These are phyloP conservation scores for Colletotrichum sp. DNA, from an alignment of 2,329 filamentous ascomycete genomes.

Conservation along the genomic window DNA sequence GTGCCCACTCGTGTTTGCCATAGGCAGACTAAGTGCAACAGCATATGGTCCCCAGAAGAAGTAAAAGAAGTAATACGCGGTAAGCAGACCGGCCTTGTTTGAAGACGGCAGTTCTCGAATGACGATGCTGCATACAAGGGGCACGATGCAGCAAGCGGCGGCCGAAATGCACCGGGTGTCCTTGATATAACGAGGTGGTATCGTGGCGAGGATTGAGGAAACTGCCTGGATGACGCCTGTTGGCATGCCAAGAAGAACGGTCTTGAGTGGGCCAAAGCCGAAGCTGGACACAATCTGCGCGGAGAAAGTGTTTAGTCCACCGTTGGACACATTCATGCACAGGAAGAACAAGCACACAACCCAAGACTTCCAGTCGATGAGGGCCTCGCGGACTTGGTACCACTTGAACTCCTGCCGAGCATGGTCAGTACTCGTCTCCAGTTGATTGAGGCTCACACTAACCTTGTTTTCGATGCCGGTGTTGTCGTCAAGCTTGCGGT, in stretches of 20 bases:
- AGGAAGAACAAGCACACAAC: conserved; percentile 31
- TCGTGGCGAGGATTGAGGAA: neutral
- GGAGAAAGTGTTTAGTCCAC: conserved; percentile 43
- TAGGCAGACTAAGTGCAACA: conserved; percentile 22
- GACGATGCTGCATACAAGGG: neutral
- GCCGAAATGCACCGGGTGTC: conserved; percentile 15
- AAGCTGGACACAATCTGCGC: conserved; percentile 58
- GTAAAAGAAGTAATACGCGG: neutral
- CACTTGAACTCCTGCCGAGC: conserved; percentile 25
- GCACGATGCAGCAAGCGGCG: conserved; percentile 17
- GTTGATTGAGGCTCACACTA: neutral
- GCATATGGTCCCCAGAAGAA: conserved; percentile 33
- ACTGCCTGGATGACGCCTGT: neutral
- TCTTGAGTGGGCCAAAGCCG: conserved; percentile 53
- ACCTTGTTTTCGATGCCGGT: conserved; percentile 37
- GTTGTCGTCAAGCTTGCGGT: conserved; percentile 35
- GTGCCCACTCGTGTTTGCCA: conserved; percentile 28
- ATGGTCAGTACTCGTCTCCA: neutral
- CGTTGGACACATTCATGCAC: conserved; percentile 30
- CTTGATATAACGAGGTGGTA: conserved; percentile 15
- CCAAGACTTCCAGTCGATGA: conserved; percentile 36
- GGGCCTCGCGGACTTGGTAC: conserved; percentile 34
- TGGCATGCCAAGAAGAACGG: conserved; percentile 23
- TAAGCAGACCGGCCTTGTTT: conserved; percentile 41
- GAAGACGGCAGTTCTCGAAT: conserved; percentile 32